Conservation (phyloP, 139 green algal species). For the Closterium sp. region DNA sequence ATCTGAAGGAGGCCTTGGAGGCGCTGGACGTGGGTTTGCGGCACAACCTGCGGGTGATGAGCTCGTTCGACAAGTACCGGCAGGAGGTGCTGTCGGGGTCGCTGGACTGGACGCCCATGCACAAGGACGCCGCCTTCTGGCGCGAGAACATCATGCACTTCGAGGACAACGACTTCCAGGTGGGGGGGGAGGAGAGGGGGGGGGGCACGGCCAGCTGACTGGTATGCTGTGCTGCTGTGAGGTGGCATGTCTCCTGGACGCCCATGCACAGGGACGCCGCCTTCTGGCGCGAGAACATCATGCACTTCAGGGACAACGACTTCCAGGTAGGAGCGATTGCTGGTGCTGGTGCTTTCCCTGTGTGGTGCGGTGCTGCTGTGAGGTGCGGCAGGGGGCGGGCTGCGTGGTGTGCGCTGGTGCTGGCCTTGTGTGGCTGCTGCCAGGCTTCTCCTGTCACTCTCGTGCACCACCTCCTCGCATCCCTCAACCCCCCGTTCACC, state of each 20-base stretch:
- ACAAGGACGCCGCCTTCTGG: constrained; percentile 76
- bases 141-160: constrained; percentile 80
- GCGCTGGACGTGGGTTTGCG: constrained; percentile 73
- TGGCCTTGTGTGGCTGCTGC: no score
- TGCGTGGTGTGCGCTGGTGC: no score
- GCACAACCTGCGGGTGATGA: constrained; percentile 70
- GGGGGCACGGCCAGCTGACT: background rate
- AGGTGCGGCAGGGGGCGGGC: no score
- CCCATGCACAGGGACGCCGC: constrained; percentile 75
- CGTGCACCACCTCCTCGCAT: no score
- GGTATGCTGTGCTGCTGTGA: background rate
- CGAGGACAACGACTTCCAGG: constrained; percentile 84
- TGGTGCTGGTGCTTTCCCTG: no score
- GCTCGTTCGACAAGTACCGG: constrained; percentile 82
- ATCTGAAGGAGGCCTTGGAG: constrained; percentile 78
- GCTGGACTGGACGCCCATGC: constrained; percentile 84
- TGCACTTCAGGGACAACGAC: constrained; percentile 87
- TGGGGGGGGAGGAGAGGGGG: no score
- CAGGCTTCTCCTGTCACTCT: no score
- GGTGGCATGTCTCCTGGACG: constrained; percentile 55
- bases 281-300: constrained; percentile 81
- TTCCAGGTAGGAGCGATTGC: constrained; percentile 64
- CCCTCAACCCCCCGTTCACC: no score
- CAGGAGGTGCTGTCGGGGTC: constrained; percentile 70
- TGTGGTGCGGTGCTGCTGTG: no score